phyloP scores from a whole-genome alignment of 2,329 filamentous ascomycete species.

The Talaromyces sp. region DNA sequence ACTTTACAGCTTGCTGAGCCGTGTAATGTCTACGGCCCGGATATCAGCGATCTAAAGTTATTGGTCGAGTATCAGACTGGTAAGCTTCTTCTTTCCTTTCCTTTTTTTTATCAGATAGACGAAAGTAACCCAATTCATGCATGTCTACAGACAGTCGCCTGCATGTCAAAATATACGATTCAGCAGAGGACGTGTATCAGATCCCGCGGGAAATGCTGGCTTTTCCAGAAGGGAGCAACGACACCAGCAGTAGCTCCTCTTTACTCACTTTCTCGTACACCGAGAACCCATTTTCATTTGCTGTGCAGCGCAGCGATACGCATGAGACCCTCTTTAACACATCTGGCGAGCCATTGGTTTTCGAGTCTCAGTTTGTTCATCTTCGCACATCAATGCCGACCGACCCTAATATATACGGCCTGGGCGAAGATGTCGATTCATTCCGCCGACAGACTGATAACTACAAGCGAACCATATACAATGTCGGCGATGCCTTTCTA shows the following conservation, averaged over 20 bases:
- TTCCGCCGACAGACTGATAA: conserved; percentile 63
- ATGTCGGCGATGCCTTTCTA: conserved; percentile 58
- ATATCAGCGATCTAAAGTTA: conserved; percentile 51
- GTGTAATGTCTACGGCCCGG: conserved; percentile 56
- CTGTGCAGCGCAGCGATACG: conserved; percentile 37
- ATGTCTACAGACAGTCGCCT: conserved; percentile 52
- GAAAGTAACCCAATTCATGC: background rate
- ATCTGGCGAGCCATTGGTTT: conserved; percentile 59
- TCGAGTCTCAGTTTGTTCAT: conserved; percentile 71
- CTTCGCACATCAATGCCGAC: conserved; percentile 64
- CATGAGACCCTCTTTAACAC: conserved; percentile 59
- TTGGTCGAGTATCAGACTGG: conserved; percentile 57
- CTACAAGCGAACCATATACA: conserved; percentile 66
- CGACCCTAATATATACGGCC: conserved; percentile 67
- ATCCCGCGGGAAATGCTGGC: conserved; percentile 64
- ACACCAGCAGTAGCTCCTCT: conserved; percentile 47
- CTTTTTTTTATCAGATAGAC: background rate
- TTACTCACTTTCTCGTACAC: conserved; percentile 46
- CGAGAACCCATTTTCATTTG: conserved; percentile 62
- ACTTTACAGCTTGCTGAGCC: conserved; percentile 60
- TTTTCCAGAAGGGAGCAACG: conserved; percentile 45
- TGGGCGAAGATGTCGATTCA: conserved; percentile 70
- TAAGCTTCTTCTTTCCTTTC: conserved; percentile 21
- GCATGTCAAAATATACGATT: conserved; percentile 69
- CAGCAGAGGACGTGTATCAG: conserved; percentile 63